phyloP scores from a whole-genome alignment of 2,329 filamentous ascomycete genomes.

The Fusarium zealandicum region DNA sequence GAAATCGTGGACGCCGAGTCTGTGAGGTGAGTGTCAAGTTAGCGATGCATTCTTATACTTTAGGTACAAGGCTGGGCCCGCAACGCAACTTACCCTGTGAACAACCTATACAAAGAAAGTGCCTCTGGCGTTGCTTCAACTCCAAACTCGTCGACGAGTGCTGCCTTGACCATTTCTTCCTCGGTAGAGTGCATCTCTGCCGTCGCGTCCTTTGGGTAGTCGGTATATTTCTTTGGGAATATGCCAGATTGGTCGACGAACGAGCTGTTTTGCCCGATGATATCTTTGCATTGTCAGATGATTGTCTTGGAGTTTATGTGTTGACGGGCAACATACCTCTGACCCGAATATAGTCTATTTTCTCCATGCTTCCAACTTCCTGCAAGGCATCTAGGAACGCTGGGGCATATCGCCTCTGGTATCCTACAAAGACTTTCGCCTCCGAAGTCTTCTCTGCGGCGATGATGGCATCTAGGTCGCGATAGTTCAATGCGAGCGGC shows the following conservation, averaged over 20 bases:
- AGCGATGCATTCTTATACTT: not conserved
- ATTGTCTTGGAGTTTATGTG: not conserved
- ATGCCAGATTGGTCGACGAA: constrained; percentile 59
- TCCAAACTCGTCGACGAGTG: constrained; percentile 21
- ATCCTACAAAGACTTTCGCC: constrained; percentile 64
- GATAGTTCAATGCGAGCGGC: constrained; percentile 59
- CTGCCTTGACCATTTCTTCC: constrained; percentile 27
- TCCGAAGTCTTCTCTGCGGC: constrained; percentile 54
- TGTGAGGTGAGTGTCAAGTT: not conserved
- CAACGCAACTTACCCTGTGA: constrained; percentile 5
- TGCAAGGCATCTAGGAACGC: constrained; percentile 61
- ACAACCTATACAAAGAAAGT: not conserved
- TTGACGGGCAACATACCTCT: constrained; percentile 5
- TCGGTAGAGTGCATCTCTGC: constrained; percentile 1
- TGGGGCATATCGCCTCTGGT: constrained; percentile 67
- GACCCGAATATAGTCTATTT: constrained; percentile 63
- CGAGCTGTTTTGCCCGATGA: constrained; percentile 59
- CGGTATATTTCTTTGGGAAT: constrained; percentile 50
- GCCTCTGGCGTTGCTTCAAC: constrained; percentile 6
- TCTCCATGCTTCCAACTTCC: constrained; percentile 59
- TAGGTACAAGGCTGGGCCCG: constrained; percentile 4
- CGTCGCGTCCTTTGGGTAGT: constrained; percentile 15
- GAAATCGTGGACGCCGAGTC: constrained; percentile 5
- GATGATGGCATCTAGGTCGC: constrained; percentile 55
- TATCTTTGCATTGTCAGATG: constrained; percentile 18